Percentiles rank a stretch among this genome's conserved stretches.
Evolutionary conservation across 495 filamentous ascomycete species (phyloP).

Genomic region (Penicillium cosmopolitanum): DNA sequence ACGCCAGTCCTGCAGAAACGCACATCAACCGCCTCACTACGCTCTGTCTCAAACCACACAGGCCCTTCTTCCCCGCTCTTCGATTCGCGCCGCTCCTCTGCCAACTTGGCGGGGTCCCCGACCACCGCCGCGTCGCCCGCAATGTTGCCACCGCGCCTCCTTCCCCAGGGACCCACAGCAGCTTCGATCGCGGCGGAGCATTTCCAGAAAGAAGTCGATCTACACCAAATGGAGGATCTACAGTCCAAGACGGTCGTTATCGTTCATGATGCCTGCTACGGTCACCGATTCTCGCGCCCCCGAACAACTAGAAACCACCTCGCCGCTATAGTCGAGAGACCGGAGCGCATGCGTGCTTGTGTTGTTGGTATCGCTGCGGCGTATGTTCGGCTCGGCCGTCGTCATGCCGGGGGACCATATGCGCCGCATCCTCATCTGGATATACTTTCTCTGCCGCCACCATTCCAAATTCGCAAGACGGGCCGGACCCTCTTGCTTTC

Average conservation of each 20-base stretch:
- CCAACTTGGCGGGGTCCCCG: slow-evolving; percentile 46
- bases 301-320: slow-evolving; percentile 67
- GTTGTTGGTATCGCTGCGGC: slow-evolving; percentile 82
- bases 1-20: slow-evolving; percentile 50
- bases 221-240: slow-evolving; percentile 58
- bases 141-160: slow-evolving; percentile 31
- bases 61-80: slow-evolving; percentile 39
- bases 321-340: slow-evolving; percentile 82
- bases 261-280: slow-evolving; percentile 90
- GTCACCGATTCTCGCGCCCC: slow-evolving; percentile 86
- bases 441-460: slow-evolving; percentile 51
- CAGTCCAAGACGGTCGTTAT: slow-evolving; percentile 75
- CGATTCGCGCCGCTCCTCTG: slow-evolving; percentile 50
- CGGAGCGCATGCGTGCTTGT: slow-evolving; percentile 86
- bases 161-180: slow-evolving; percentile 55
- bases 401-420: slow-evolving; percentile 72
- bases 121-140: slow-evolving; percentile 32
- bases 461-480: slow-evolving; percentile 82
- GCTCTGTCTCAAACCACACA: slow-evolving; percentile 34
- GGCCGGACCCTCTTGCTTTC: slow-evolving; percentile 63
- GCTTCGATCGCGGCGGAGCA: slow-evolving; percentile 68
- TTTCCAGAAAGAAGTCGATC: slow-evolving; percentile 69
- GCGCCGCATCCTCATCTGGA: slow-evolving; percentile 62
- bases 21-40: slow-evolving; percentile 48
- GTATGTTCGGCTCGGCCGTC: slow-evolving; percentile 81